phyloP scores from a whole-genome alignment of 1,284 basidiomycete genomes.

The Cutaneotrichosporon mucoides region DNA sequence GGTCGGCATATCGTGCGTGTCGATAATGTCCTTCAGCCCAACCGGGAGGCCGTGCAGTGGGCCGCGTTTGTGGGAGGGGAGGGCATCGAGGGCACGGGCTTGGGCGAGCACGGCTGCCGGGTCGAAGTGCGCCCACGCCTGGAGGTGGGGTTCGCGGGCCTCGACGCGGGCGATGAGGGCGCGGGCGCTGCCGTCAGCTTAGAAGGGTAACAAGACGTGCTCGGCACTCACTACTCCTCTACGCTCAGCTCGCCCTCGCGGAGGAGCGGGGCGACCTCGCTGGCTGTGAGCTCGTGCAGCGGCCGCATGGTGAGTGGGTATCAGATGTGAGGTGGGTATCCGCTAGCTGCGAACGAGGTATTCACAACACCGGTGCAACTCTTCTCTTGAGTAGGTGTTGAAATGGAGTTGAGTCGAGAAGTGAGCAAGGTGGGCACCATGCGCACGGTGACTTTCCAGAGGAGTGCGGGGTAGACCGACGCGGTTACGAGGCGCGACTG shows the following conservation, averaged over 20 bases:
- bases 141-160: conserved; percentile 18
- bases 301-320: not conserved
- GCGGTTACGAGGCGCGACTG: too few relatives aligned
- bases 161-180: conserved; percentile 21
- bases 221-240: conserved; percentile 25
- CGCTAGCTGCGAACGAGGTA: too few relatives aligned
- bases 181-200: conserved; percentile 15
- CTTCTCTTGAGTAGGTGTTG: too few relatives aligned
- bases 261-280: conserved; percentile 20
- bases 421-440: too few relatives aligned
- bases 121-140: conserved; percentile 33
- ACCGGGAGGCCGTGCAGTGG: conserved; percentile 33
- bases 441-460: too few relatives aligned
- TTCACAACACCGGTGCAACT: too few relatives aligned
- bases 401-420: too few relatives aligned
- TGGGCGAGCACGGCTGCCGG: conserved; percentile 23
- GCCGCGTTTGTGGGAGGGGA: conserved; percentile 27
- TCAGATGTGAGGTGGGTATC: too few relatives aligned
- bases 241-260: conserved; percentile 23
- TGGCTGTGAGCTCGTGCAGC: conserved; percentile 17
- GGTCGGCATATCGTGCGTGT: conserved; percentile 38
- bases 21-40: conserved; percentile 35
- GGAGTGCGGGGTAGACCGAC: too few relatives aligned
- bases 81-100: conserved; percentile 28
- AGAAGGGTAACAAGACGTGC: not conserved